Evolutionary conservation across 2,329 filamentous ascomycete genomes (phyloP), one percentile per base, ranked within the genome.

Genomic region (Fusarium begoniae): DNA sequence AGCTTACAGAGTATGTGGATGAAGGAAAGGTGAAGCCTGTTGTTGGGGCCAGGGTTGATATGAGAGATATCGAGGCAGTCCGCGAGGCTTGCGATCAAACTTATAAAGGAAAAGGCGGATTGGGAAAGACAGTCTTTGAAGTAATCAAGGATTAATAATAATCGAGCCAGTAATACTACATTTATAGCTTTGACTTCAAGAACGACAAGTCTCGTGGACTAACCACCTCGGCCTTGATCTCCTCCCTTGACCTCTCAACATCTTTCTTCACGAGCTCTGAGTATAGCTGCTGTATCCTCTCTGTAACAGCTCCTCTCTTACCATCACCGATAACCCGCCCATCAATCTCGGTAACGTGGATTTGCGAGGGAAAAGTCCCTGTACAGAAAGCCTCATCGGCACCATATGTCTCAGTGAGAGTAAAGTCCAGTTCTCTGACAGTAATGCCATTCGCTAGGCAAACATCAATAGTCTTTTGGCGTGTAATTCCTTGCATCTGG

Each of bases 361-460:
- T 69, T 8, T 69, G 66, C 1, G 66, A 69, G 0, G 66, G 66
- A 2, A 69, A 69, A 0, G 66, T 69, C 0, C 66, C 66, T 0
- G 66, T 69, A 1, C 66, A 69, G 7, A 69, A 69, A 0, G 66
- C 56, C 6, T 69, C 66, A 40, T 69, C 66, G 0, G 64, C 66
- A 0, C 66, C 64, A 20, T 69, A 69, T 0, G 65, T 18, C 17
- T 69, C 66, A 0, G 66, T 69, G 0, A 69, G 20, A 0, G 66
- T 48, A 1, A 69, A 69, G 3, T 69, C 66, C 0, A 69, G 3
- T 0, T 69, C 66, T 6, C 26, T 3, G 0, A 69, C 56, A 0
- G 30, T 55, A 0, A 69, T 69, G 0, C 66, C 66, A 0, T 69
- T 69, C 0, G 43, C 48, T 13, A 56, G 66, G 0, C 66, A 69